phyloP scores from a whole-genome alignment of 805 yeast species.

The Candida krabiensis region DNA sequence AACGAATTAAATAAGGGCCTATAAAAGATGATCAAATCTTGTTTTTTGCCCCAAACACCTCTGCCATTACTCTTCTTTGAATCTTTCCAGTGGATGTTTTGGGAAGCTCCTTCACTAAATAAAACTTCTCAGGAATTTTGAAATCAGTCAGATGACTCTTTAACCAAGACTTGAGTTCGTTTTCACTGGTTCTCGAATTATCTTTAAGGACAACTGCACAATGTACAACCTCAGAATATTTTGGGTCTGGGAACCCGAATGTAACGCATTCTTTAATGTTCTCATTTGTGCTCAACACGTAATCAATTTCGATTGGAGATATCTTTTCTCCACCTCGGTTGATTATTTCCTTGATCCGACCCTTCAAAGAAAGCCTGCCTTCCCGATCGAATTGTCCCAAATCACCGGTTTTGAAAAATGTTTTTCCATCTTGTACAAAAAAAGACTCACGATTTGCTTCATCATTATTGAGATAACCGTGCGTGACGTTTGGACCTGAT shows the following conservation, averaged over 20 bases:
- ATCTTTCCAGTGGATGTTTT: slow-evolving; percentile 80
- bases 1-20: no score
- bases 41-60: slow-evolving; percentile 43
- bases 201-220: slow-evolving; percentile 64
- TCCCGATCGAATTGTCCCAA: slow-evolving; percentile 64
- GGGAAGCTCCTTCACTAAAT: slow-evolving; percentile 61
- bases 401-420: slow-evolving; percentile 71
- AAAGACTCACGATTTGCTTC: slow-evolving; percentile 67
- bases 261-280: slow-evolving; percentile 69
- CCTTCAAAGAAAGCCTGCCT: slow-evolving; percentile 61
- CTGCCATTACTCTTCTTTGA: slow-evolving; percentile 64
- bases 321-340: slow-evolving; percentile 80
- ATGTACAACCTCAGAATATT: slow-evolving; percentile 70
- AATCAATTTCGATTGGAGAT: slow-evolving; percentile 70
- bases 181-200: slow-evolving; percentile 36
- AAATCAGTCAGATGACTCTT: slow-evolving; percentile 48
- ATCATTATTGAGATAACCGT: slow-evolving; percentile 69
- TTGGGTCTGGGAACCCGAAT: slow-evolving; percentile 64
- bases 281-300: slow-evolving; percentile 57
- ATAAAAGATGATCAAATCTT: slow-evolving; percentile 30
- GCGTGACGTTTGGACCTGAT: slow-evolving; percentile 66
- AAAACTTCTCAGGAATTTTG: slow-evolving; percentile 60
- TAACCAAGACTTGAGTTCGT: slow-evolving; percentile 49
- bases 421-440: slow-evolving; percentile 12
- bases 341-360: slow-evolving; percentile 71